Conservation (phyloP, 2,329 filamentous ascomycete species). For the Neopestalotiopsis clavispora region DNA sequence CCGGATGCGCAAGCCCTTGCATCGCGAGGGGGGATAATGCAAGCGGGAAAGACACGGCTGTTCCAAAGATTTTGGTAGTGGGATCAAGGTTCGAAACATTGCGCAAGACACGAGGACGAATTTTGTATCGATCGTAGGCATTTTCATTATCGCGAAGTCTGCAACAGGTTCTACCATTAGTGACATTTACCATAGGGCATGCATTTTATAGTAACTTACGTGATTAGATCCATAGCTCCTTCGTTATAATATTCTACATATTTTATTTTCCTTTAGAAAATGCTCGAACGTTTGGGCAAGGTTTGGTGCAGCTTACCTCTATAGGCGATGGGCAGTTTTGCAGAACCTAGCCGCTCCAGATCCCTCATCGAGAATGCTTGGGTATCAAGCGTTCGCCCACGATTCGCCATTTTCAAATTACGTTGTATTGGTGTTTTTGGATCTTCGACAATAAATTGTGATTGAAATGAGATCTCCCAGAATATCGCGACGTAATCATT, state of each 20-base stretch:
- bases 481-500: no score
- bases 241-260: conserved; percentile 19
- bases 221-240: conserved; percentile 23
- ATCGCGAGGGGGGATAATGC: conserved; percentile 59
- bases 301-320: conserved; percentile 31
- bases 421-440: background rate
- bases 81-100: conserved; percentile 44
- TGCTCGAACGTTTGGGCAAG: background rate
- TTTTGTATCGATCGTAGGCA: conserved; percentile 55
- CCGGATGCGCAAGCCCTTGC: conserved; percentile 55
- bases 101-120: conserved; percentile 49
- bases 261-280: background rate
- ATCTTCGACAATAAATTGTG: no score
- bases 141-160: conserved; percentile 55
- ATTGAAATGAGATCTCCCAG: no score
- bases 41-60: conserved; percentile 52
- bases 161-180: background rate
- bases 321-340: conserved; percentile 43
- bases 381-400: conserved; percentile 21
- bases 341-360: conserved; percentile 43
- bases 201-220: conserved; percentile 11
- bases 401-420: conserved; percentile 25
- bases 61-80: conserved; percentile 48
- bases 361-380: conserved; percentile 36
- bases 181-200: no score